Evolutionary conservation across 805 yeast species (phyloP).

Genomic region (Candida wancherniae): DNA sequence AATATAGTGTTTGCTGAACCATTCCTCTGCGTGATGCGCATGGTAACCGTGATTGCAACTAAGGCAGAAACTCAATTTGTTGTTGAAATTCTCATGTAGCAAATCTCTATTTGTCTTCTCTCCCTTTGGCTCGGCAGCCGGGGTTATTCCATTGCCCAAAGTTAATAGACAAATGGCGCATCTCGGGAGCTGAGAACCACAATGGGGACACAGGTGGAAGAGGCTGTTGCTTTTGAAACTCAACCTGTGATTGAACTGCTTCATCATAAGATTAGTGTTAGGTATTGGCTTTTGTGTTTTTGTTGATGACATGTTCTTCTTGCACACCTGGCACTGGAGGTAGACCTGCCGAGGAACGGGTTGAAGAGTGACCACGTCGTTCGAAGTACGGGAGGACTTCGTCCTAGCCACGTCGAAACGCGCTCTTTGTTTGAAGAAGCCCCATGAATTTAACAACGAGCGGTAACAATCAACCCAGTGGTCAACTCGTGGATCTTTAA

Average conservation of each 20-base stretch:
- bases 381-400: constrained; percentile 50
- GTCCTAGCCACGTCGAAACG: constrained; percentile 78
- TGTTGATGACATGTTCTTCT: constrained; percentile 54
- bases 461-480: constrained; percentile 59
- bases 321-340: constrained; percentile 79
- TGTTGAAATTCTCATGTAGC: constrained; percentile 12
- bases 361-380: constrained; percentile 44
- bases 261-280: constrained; percentile 19
- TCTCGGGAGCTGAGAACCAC: constrained; percentile 82
- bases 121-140: constrained; percentile 1
- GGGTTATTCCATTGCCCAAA: constrained; percentile 61
- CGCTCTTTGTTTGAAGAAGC: constrained; percentile 38
- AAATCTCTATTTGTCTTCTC: not conserved
- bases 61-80: constrained; percentile 90
- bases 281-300: constrained; percentile 14
- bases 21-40: constrained; percentile 91
- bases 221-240: constrained; percentile 17
- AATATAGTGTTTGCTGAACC: constrained; percentile 83
- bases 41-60: constrained; percentile 93
- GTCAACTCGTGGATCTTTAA: constrained; percentile 65
- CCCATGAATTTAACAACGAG: constrained; percentile 17
- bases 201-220: constrained; percentile 61
- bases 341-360: constrained; percentile 69
- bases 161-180: constrained; percentile 86
- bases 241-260: constrained; percentile 31